Conservation (phyloP, 2,329 filamentous ascomycete genomes). For the Paecilomyces fulvus region DNA sequence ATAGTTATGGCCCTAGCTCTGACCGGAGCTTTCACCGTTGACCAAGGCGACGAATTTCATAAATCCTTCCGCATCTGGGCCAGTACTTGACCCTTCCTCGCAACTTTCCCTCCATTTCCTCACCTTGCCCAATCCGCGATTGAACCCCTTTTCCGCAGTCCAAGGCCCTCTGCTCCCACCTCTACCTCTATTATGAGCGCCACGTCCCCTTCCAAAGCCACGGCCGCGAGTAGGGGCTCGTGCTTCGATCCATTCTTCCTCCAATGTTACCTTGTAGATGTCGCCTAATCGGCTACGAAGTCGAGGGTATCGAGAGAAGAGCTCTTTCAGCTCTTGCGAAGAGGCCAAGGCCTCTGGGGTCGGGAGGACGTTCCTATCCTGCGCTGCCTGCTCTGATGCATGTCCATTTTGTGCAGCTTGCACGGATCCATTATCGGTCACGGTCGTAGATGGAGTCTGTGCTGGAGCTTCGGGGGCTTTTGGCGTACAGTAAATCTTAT, state of each 20-base stretch:
- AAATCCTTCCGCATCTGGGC: conserved; percentile 26
- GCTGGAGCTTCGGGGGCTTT: conserved; percentile 13
- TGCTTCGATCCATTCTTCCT: conserved; percentile 33
- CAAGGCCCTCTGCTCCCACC: conserved; percentile 22
- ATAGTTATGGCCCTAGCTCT: neutral
- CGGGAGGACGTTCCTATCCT: conserved; percentile 3
- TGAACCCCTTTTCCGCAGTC: conserved; percentile 37
- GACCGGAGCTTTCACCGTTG: conserved; percentile 8
- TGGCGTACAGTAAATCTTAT: conserved; percentile 36
- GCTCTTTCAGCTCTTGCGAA: conserved; percentile 25
- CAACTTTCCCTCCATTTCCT: conserved; percentile 28
- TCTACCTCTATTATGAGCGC: conserved; percentile 12
- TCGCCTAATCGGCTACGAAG: conserved; percentile 32
- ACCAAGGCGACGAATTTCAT: conserved; percentile 29
- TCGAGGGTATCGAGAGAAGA: conserved; percentile 30
- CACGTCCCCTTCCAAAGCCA: conserved; percentile 16
- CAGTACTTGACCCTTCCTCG: conserved; percentile 24
- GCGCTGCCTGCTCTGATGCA: conserved; percentile 2
- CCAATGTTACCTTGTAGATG: conserved; percentile 34
- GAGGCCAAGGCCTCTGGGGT: conserved; percentile 13
- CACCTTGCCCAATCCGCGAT: conserved; percentile 32
- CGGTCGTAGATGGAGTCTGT: conserved; percentile 2
- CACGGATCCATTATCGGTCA: neutral
- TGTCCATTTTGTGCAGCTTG: conserved; percentile 3
- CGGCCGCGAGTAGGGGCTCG: conserved; percentile 16